Base-by-base conservation (phyloP, 495 filamentous ascomycete species). In the Tuber brumale region DNA sequence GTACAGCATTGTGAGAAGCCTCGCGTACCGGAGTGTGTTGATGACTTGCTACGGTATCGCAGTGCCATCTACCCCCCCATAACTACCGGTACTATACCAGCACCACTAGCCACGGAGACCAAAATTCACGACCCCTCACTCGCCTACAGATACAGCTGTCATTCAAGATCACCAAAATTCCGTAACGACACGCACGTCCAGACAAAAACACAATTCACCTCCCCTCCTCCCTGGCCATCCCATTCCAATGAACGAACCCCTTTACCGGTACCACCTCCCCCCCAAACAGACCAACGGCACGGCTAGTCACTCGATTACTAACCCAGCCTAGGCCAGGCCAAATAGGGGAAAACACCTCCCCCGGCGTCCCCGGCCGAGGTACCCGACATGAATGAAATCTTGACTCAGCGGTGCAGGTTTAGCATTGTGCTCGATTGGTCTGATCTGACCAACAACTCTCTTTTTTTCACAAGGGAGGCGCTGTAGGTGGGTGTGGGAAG, bases 81-180 rank as follows among this genome's bases (percentile, higher is more conserved):
- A n/a, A n/a, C n/a, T n/a, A n/a, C n/a, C n/a, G n/a, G n/a, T n/a
- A n/a, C n/a, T n/a, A n/a, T n/a, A 39, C 37, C 37, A 39, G 37
- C 37, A 39, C 37, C 8, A 42, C 41, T 42, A 8, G 9, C 41
- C 41, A 39, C 37, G 37, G 41, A 8, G 10, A 66, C 57, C 27
- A 66, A 66, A 66, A 16, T 14, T 66, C 57, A 66, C 57, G 14
- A 66, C 57, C n/a, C 57, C 57, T 66, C 57, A 66, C 57, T 66
- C 57, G 57, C 7, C 10, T 18, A 45, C 44, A 45, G 44, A 42
- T 6, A 4, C 4, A 48, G 19, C 46, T n/a, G 46, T 23, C 46
- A 6, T 48, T 10, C 6, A 42, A 8, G 41, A 42, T 10, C 4
- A 42, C 41, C 41, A 6, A 10, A 42, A 42, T 42, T 10, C 41